phyloP scores from a whole-genome alignment of 164 flowering plant genomes.

The Nymphaea colorata region DNA sequence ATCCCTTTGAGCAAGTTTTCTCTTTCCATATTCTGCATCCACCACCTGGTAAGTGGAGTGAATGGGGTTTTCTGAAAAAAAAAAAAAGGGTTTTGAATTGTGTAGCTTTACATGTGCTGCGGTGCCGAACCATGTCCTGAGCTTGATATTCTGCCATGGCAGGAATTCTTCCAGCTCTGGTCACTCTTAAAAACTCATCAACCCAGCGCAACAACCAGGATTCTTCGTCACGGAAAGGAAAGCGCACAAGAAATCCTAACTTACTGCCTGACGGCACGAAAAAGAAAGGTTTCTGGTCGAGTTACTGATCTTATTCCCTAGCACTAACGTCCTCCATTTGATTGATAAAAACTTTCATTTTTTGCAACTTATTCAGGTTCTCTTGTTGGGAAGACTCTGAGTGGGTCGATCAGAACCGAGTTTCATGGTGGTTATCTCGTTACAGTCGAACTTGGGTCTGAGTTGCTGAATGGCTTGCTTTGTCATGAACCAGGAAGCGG shows the following conservation, averaged over 20 bases:
- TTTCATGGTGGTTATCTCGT: slow-evolving; percentile 14
- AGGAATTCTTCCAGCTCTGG: not conserved
- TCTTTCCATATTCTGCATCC: slow-evolving; percentile 1
- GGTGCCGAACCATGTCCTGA: not conserved
- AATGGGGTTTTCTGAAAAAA: not conserved
- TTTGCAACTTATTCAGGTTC: not conserved
- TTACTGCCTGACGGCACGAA: not conserved
- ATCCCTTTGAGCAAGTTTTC: slow-evolving; percentile 23
- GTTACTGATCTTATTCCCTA: not conserved
- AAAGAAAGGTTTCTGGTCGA: not conserved
- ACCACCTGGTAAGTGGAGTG: slow-evolving; percentile 6
- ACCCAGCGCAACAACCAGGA: not conserved
- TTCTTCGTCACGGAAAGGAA: not conserved
- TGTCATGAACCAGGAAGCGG: slow-evolving; percentile 4
- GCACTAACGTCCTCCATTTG: not conserved
- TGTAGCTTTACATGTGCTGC: no score
- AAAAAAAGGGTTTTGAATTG: not conserved
- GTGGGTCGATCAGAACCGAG: slow-evolving; percentile 7
- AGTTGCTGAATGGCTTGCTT: slow-evolving; percentile 13
- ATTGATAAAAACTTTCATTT: not conserved
- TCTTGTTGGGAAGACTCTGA: slow-evolving; percentile 6
- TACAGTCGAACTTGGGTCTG: slow-evolving; percentile 7
- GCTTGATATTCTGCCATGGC: not conserved
- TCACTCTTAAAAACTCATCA: not conserved
- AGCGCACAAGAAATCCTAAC: not conserved